Evolutionary conservation across 2,329 filamentous ascomycete species (phyloP), one percentile per base, ranked within the genome.

Genomic region (Fonsecaea multimorphosa): DNA sequence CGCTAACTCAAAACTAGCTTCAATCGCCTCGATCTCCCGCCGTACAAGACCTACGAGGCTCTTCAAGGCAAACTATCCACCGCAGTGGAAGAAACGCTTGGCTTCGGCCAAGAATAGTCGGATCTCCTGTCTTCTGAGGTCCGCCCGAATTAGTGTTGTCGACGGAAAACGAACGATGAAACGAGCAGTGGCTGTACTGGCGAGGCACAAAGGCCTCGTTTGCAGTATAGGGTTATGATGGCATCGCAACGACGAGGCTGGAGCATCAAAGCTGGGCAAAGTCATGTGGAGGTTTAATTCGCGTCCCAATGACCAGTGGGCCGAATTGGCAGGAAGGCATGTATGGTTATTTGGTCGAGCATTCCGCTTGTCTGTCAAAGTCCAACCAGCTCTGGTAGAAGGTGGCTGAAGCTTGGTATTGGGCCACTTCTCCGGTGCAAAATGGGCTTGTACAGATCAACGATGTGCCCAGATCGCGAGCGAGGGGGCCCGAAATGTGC

Each of bases 11-110:
- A 44, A 46, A 44, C 24, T 65, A 96, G 93, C 81, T 99, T 99
- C 85, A 99, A 99, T 79, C 93, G 95, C 74, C 86, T 99, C 71
- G 95, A 99, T 80, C 82, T 99, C 57, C 95, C 95, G 46, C 89
- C 92, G 31, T 99, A 99, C 78, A 98, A 97, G 83, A 87, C 85
- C 24, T 85, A 93, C 74, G 94, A 98, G 69, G 87, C 87, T 73
- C 84, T 99, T 71, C 90, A 94, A 76, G 84, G 89, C 75, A 99
- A 99, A 81, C 84, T 99, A 73, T 95, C 93, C 6, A 96, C 97
- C 80, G 95, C 95, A 29, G 95, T 99, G 62, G 95, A 99, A 81
- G 95, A 99, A 83, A 99, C 95, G 0, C 93, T 99, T 84, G 95
- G 95, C 68, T 99, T 99, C 77, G 95, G 95, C 71, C 95, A 99